Percentiles rank a stretch among this genome's conserved stretches.
These are phyloP conservation scores for Taphrina communis DNA, from an alignment of 1,139 yeast species.

Conservation along the genomic window DNA sequence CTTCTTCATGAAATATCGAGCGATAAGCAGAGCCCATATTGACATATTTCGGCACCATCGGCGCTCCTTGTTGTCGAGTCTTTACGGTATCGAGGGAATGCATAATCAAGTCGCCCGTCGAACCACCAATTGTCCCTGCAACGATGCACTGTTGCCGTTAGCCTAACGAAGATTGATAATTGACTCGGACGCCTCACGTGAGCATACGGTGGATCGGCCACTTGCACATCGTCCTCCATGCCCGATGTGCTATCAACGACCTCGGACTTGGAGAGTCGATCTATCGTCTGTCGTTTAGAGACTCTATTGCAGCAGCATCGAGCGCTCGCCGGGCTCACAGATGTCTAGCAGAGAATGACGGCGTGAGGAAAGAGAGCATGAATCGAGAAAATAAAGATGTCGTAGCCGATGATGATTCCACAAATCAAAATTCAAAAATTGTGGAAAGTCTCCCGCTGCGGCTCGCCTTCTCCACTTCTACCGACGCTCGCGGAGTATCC, in stretches of 20 bases:
- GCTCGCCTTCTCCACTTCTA: conserved; percentile 3
- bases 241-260: not conserved
- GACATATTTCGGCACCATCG: conserved; percentile 67
- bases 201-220: conserved; percentile 18
- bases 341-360: not conserved
- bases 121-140: conserved; percentile 96
- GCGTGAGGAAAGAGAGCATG: not conserved
- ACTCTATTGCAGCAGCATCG: not conserved
- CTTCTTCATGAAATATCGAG: conserved; percentile 80
- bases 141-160: conserved; percentile 53
- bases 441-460: conserved; percentile 4
- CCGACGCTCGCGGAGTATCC: no score
- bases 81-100: conserved; percentile 95
- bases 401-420: conserved; percentile 17
- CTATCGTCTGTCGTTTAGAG: not conserved
- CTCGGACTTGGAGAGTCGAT: not conserved
- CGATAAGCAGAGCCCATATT: conserved; percentile 72
- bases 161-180: not conserved
- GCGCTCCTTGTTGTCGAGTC: conserved; percentile 94
- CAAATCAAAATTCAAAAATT: not conserved
- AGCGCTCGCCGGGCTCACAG: not conserved
- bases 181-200: conserved; percentile 16
- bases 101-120: conserved; percentile 90
- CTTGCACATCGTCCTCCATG: conserved; percentile 20
- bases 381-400: conserved; percentile 15